phyloP scores from a whole-genome alignment of 768 basidiomycete species.

The Mrakia blollopis region DNA sequence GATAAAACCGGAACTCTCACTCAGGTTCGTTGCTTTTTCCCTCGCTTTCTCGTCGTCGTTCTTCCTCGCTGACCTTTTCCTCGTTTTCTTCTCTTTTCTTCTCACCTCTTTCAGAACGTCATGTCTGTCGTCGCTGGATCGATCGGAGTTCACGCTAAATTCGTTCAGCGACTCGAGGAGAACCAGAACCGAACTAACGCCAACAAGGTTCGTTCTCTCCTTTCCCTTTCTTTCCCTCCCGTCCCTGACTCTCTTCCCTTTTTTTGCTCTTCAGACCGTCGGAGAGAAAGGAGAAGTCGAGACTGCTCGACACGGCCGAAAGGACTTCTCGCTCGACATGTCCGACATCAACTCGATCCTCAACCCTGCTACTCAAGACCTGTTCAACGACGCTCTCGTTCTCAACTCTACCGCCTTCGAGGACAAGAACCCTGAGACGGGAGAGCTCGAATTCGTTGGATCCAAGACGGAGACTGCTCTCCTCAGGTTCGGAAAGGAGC shows the following conservation, averaged over 20 bases:
- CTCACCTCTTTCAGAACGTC: slow-evolving; percentile 65
- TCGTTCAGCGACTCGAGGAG: slow-evolving; percentile 70
- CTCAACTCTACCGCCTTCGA: slow-evolving; percentile 95
- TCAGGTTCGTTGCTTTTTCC: not conserved
- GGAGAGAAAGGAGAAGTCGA: slow-evolving; percentile 41
- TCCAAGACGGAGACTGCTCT: slow-evolving; percentile 95
- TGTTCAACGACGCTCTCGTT: slow-evolving; percentile 81
- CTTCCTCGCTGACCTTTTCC: not conserved
- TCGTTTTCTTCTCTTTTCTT: slow-evolving; percentile 42
- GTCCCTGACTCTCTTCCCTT: slow-evolving; percentile 30
- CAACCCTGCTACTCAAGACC: slow-evolving; percentile 55
- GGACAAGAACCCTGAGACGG: slow-evolving; percentile 58
- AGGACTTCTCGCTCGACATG: slow-evolving; percentile 85
- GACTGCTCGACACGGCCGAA: slow-evolving; percentile 43
- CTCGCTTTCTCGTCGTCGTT: not conserved
- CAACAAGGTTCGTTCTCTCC: slow-evolving; percentile 48
- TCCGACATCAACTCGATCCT: slow-evolving; percentile 61
- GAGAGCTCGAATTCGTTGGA: slow-evolving; percentile 64
- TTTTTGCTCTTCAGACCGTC: not conserved
- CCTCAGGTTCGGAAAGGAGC: slow-evolving; percentile 73
- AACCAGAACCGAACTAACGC: slow-evolving; percentile 70
- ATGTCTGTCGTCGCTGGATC: slow-evolving; percentile 98
- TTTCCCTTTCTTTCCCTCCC: not conserved
- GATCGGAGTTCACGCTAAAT: slow-evolving; percentile 89
- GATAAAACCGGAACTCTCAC: slow-evolving; percentile 97